Conservation (phyloP, 2,329 filamentous ascomycete genomes). For the Penicillium sp. region DNA sequence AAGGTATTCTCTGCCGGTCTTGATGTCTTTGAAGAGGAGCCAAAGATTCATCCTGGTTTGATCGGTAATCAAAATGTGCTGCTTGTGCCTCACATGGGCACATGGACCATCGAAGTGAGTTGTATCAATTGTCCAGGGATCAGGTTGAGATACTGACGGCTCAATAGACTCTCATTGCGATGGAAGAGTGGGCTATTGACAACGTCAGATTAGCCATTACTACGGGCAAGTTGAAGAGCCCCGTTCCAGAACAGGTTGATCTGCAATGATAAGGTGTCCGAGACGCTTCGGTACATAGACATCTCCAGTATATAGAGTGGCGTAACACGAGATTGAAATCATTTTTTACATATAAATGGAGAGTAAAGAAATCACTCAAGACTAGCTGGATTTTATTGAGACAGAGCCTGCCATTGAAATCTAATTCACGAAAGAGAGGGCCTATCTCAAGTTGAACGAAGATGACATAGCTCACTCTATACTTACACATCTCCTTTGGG, state of each 20-base stretch:
- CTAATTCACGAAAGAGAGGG: neutral
- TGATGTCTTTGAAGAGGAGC: conserved; percentile 84
- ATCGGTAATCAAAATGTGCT: conserved; percentile 71
- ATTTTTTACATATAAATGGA: neutral
- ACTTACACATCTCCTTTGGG: conserved; percentile 13
- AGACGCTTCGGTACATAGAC: neutral
- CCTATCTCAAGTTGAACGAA: neutral
- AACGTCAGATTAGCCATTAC: conserved; percentile 69
- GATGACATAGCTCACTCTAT: neutral
- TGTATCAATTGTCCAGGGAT: neutral
- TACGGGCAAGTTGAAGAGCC: conserved; percentile 65
- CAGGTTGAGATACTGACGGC: neutral
- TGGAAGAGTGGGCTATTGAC: conserved; percentile 76
- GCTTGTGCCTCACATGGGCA: conserved; percentile 84
- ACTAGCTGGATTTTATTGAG: too few relatives aligned
- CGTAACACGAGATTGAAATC: too few relatives aligned
- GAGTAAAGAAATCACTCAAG: neutral
- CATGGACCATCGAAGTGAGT: conserved; percentile 69
- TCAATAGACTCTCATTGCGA: conserved; percentile 55
- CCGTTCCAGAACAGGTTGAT: conserved; percentile 71
- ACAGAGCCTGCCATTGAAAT: neutral
- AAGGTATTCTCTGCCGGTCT: conserved; percentile 72
- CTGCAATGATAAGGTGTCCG: conserved; percentile 31
- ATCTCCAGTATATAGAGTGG: neutral
- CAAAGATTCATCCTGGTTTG: conserved; percentile 72